Percentiles rank a stretch among this genome's conserved stretches.
These are phyloP conservation scores for Mycena vulgaris DNA, from an alignment of 768 basidiomycete species.

Conservation along the genomic window DNA sequence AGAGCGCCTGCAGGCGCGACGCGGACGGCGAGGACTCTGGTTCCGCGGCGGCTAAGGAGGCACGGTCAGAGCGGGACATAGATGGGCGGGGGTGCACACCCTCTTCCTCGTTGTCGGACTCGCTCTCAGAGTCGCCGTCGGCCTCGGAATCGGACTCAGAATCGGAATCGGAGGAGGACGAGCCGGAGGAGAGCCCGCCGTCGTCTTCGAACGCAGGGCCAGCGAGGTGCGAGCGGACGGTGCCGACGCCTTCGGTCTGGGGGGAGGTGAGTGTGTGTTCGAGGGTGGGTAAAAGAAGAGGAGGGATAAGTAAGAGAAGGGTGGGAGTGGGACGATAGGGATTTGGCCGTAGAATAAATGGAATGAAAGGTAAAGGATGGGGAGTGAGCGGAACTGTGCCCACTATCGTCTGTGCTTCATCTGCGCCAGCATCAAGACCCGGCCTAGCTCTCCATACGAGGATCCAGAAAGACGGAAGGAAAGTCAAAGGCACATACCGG, in stretches of 20 bases:
- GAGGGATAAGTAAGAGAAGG: slow-evolving; percentile 9
- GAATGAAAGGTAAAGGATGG: background rate
- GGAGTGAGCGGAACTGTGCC: background rate
- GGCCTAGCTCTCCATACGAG: no score
- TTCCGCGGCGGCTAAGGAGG: background rate
- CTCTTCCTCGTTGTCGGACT: slow-evolving; percentile 42
- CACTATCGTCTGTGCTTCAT: no score
- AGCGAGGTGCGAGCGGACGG: slow-evolving; percentile 74
- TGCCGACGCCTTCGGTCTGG: slow-evolving; percentile 91
- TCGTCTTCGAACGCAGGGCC: slow-evolving; percentile 81
- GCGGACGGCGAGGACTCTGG: slow-evolving; percentile 13
- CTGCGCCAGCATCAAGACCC: no score
- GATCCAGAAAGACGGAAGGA: background rate
- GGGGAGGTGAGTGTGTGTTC: background rate
- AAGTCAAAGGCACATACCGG: slow-evolving; percentile 66
- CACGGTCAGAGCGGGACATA: background rate
- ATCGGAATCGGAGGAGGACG: slow-evolving; percentile 48
- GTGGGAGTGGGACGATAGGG: background rate
- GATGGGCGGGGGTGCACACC: slow-evolving; percentile 24
- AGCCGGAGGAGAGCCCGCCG: slow-evolving; percentile 77
- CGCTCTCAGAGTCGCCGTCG: background rate
- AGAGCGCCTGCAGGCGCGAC: slow-evolving; percentile 27
- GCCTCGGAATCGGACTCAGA: slow-evolving; percentile 40
- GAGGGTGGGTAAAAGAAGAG: background rate
- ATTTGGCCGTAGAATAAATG: background rate